Conservation (phyloP, 2,329 filamentous ascomycete genomes). For the Tetracladium maxilliforme region DNA sequence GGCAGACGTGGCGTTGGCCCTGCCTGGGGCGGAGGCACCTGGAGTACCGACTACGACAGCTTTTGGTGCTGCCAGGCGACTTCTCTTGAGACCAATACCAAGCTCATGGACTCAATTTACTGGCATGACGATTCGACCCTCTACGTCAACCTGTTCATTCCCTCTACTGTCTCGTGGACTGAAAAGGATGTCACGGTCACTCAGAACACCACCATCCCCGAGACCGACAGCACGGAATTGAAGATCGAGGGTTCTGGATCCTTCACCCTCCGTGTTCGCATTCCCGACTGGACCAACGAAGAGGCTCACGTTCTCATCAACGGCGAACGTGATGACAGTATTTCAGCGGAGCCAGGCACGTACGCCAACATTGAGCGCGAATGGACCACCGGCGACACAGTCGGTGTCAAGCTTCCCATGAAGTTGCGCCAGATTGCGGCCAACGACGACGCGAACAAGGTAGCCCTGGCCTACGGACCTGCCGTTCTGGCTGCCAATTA, state of each 20-base stretch:
- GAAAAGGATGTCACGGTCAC: conserved; percentile 21
- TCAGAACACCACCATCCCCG: conserved; percentile 27
- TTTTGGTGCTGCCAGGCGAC: conserved; percentile 41
- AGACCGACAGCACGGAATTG: conserved; percentile 21
- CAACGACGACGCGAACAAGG: conserved; percentile 28
- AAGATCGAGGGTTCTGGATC: conserved; percentile 17
- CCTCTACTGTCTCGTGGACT: conserved; percentile 27
- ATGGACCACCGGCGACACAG: conserved; percentile 26
- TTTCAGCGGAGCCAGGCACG: conserved; percentile 16
- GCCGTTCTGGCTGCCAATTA: conserved; percentile 29
- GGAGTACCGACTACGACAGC: conserved; percentile 34
- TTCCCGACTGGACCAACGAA: conserved; percentile 28
- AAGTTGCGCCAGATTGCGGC: conserved; percentile 23
- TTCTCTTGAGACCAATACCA: conserved; percentile 35
- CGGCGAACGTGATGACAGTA: conserved; percentile 12
- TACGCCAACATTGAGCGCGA: conserved; percentile 23
- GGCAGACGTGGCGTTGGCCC: conserved; percentile 31
- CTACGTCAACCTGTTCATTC: conserved; percentile 33
- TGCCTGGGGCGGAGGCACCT: conserved; percentile 36
- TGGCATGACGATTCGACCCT: conserved; percentile 24
- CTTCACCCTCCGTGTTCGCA: conserved; percentile 24
- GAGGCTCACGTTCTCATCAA: conserved; percentile 25
- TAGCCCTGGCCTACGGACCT: conserved; percentile 30
- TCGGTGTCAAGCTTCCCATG: conserved; percentile 30
- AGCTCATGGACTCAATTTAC: conserved; percentile 36